Evolutionary conservation across 225 moss, liverwort and hornwort genomes (phyloP).

Genomic region (Rhytidiadelphus loreus): DNA sequence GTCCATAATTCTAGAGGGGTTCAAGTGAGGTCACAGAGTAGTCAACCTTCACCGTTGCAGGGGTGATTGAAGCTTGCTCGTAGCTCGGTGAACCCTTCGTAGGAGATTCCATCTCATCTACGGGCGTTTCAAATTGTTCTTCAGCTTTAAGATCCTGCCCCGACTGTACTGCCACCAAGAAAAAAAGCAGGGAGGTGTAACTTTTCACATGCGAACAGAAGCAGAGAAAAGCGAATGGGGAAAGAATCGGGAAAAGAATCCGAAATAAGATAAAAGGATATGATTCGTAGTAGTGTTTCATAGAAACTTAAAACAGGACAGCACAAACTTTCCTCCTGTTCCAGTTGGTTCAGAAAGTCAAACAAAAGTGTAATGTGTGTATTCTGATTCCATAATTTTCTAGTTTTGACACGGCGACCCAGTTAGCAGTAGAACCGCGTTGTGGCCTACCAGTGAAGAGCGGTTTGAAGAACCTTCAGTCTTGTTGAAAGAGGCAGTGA

Average conservation of each 20-base stretch:
- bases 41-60: neutral
- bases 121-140: slow-evolving; percentile 4
- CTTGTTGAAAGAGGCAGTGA: slow-evolving; percentile 11
- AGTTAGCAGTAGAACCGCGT: neutral
- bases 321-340: neutral
- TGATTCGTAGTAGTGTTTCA: neutral
- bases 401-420: neutral
- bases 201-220: neutral
- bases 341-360: neutral
- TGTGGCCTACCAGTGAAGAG: slow-evolving; percentile 46
- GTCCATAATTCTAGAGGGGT: neutral
- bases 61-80: neutral
- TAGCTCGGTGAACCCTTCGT: slow-evolving; percentile 2
- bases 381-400: neutral
- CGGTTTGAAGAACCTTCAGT: slow-evolving; percentile 20
- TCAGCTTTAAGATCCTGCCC: slow-evolving; percentile 30
- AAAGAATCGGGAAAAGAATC: neutral
- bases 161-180: slow-evolving; percentile 43
- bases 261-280: neutral
- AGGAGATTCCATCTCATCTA: slow-evolving; percentile 7
- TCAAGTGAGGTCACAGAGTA: neutral
- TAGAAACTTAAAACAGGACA: neutral
- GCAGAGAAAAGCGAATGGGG: neutral
- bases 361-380: neutral
- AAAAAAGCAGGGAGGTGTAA: slow-evolving; percentile 26